Evolutionary conservation across 495 filamentous ascomycete species (phyloP).

Genomic region (Parmelia sp.): DNA sequence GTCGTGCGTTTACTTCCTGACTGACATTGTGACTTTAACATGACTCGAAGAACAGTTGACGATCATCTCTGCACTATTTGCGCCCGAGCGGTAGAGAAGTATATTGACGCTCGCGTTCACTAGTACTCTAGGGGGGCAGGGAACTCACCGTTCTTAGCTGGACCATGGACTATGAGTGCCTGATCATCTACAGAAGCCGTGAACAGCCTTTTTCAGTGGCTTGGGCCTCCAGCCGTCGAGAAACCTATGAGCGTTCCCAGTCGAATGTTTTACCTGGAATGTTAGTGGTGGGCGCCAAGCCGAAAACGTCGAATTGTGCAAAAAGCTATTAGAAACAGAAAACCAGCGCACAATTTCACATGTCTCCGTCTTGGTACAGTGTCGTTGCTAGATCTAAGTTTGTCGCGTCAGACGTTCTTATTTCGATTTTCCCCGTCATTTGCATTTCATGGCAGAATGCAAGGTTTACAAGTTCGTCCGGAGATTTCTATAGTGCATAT

Average conservation of each 20-base stretch:
- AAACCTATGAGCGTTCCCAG: conserved; percentile 1
- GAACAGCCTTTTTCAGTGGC: conserved; percentile 1
- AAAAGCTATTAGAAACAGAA: background rate
- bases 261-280: conserved; percentile 16
- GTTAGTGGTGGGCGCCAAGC: conserved; percentile 5
- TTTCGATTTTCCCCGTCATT: background rate
- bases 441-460: background rate
- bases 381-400: background rate
- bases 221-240: background rate
- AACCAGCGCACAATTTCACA: background rate
- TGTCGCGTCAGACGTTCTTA: background rate
- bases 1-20: background rate
- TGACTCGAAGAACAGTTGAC: background rate
- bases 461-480: background rate
- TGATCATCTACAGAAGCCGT: background rate
- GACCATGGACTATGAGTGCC: background rate
- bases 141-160: conserved; percentile 7
- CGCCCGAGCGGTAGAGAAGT: background rate
- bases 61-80: background rate
- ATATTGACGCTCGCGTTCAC: background rate
- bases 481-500: conserved; percentile 1
- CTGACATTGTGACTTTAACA: background rate
- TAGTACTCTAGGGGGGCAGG: background rate
- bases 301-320: conserved; percentile 12
- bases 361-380: too few relatives aligned